These are phyloP conservation scores for Coemansia sp. DNA, from an alignment of 192 early-diverging fungal species.

Conservation along the genomic window DNA sequence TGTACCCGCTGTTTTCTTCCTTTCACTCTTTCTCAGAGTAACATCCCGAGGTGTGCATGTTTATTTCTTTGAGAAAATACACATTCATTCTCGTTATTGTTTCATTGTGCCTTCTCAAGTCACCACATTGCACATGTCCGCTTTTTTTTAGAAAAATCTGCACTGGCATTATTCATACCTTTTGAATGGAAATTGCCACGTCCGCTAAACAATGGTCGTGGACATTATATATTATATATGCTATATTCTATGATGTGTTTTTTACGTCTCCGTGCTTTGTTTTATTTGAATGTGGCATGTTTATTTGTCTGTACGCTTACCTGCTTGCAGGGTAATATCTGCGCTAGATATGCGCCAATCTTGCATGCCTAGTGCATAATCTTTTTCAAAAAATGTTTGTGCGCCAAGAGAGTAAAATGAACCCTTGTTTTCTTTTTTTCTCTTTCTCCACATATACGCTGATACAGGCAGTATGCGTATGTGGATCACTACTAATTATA, in stretches of 20 bases:
- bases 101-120: background rate
- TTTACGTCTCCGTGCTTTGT: too few relatives aligned
- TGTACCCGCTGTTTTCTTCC: background rate
- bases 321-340: constrained; percentile 1
- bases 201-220: background rate
- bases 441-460: background rate
- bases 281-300: background rate
- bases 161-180: background rate
- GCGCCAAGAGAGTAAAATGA: background rate
- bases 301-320: background rate
- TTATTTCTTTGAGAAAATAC: background rate
- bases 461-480: background rate
- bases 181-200: background rate
- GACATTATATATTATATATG: background rate
- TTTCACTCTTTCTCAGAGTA: background rate
- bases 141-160: background rate
- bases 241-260: background rate
- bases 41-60: background rate
- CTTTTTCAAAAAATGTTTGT: background rate
- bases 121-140: background rate
- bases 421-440: background rate
- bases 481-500: background rate
- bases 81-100: background rate
- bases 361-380: constrained; percentile 7
- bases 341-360: constrained; percentile 5